A percentile compares a stretch with the other conserved stretches of the same genome.
phyloP scores from a whole-genome alignment of 2,329 filamentous ascomycete genomes.

The Pseudocercospora vitis region DNA sequence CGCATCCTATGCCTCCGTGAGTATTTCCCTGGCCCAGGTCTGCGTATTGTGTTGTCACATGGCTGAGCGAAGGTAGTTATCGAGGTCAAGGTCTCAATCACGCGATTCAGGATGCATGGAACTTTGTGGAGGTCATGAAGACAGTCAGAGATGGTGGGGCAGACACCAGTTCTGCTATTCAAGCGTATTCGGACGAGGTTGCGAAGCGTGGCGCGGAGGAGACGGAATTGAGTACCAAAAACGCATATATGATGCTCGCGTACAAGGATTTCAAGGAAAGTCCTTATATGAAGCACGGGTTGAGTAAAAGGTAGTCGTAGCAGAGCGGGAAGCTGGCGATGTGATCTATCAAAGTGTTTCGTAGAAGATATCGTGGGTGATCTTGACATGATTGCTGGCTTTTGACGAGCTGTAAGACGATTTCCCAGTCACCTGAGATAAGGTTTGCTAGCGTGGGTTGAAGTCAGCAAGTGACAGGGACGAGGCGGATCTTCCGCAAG shows the following conservation, averaged over 20 bases:
- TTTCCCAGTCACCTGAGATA: too few relatives aligned
- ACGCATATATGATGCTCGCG: not conserved
- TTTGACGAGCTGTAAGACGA: too few relatives aligned
- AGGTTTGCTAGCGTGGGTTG: too few relatives aligned
- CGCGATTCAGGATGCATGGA: conserved; percentile 41
- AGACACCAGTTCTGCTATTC: not conserved
- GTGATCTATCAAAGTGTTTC: too few relatives aligned
- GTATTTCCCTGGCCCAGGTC: too few relatives aligned
- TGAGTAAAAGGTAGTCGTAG: too few relatives aligned
- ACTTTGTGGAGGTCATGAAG: conserved; percentile 36
- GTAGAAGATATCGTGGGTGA: too few relatives aligned
- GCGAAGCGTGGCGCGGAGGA: not conserved
- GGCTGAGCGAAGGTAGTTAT: too few relatives aligned
- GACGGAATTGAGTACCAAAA: not conserved
- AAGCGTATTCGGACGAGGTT: not conserved
- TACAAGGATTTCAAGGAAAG: conserved; percentile 4
- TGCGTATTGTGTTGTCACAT: conserved; percentile 19
- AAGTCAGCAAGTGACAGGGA: too few relatives aligned
- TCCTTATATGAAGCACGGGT: not conserved
- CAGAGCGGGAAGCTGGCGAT: too few relatives aligned
- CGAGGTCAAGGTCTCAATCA: conserved; percentile 50
- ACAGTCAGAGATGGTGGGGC: not conserved
- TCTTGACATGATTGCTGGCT: too few relatives aligned
- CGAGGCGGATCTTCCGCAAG: too few relatives aligned
- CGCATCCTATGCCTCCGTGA: conserved; percentile 49